Conservation (phyloP, 2,329 filamentous ascomycete genomes). For the Alternaria sp. region DNA sequence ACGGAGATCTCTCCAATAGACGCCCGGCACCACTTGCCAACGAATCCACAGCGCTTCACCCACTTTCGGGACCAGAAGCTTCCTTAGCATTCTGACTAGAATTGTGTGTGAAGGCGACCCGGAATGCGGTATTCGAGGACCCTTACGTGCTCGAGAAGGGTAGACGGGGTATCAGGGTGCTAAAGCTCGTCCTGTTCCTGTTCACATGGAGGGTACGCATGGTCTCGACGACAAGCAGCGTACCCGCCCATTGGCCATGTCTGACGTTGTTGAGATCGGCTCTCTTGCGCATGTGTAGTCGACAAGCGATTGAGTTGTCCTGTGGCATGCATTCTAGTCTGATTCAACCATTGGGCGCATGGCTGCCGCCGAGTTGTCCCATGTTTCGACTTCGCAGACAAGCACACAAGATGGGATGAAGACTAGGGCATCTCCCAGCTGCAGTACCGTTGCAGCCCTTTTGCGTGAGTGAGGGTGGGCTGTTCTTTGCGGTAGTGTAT, state of each 20-base stretch:
- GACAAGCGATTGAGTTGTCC: conserved; percentile 32
- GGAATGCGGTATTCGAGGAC: conserved; percentile 13
- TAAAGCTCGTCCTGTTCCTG: conserved; percentile 23
- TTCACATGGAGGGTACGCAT: conserved; percentile 33
- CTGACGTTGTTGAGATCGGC: conserved; percentile 29
- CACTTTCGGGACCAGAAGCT: conserved; percentile 23
- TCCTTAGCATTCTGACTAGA: conserved; percentile 28
- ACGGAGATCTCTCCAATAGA: conserved; percentile 46
- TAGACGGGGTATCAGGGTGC: conserved; percentile 36
- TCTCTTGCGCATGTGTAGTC: conserved; percentile 28
- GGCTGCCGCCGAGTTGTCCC: conserved; percentile 40
- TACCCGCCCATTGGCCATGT: conserved; percentile 39
- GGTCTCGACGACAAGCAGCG: conserved; percentile 34
- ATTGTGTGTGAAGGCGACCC: conserved; percentile 25
- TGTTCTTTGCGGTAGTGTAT: conserved; percentile 19
- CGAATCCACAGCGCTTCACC: conserved; percentile 43
- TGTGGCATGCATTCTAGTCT: conserved; percentile 38
- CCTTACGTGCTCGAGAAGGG: conserved; percentile 20
- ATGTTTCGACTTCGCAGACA: conserved; percentile 42
- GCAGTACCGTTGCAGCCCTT: conserved; percentile 27
- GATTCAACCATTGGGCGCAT: conserved; percentile 40
- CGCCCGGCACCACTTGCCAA: conserved; percentile 44
- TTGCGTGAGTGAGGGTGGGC: conserved; percentile 20
- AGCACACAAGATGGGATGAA: conserved; percentile 31
- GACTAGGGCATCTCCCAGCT: conserved; percentile 23